A percentile compares a stretch with the other conserved stretches of the same genome.
phyloP scores from a whole-genome alignment of 345 rosid genomes.

The Mangifera indica region DNA sequence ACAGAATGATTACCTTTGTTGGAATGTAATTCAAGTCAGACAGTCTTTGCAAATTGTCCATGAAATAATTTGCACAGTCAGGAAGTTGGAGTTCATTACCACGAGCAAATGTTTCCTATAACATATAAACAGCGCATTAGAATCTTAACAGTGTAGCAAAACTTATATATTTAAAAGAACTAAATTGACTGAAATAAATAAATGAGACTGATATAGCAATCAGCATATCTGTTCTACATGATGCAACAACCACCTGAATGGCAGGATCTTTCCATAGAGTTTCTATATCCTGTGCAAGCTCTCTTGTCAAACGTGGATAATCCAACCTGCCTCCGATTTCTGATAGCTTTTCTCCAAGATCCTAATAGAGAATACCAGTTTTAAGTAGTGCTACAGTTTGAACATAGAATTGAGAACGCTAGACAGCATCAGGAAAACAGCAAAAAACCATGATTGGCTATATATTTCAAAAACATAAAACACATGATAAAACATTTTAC shows the following conservation, averaged over 20 bases:
- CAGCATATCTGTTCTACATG: conserved; percentile 7
- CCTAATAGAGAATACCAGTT: conserved; percentile 43
- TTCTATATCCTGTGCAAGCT: conserved; percentile 74
- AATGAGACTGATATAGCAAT: not conserved
- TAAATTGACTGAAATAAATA: not conserved
- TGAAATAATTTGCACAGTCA: conserved; percentile 83
- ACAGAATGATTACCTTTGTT: conserved; percentile 60
- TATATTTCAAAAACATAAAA: not conserved
- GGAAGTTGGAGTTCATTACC: conserved; percentile 94
- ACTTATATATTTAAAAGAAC: not conserved
- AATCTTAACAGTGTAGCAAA: not conserved
- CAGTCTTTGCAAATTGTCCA: conserved; percentile 87
- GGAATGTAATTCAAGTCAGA: conserved; percentile 80
- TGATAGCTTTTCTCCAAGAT: conserved; percentile 71
- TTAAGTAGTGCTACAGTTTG: conserved; percentile 9
- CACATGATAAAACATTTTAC: too few species aligned
- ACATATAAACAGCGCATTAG: conserved; percentile 18
- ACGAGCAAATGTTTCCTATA: conserved; percentile 81
- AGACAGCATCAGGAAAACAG: too few species aligned
- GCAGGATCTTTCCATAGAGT: conserved; percentile 91
- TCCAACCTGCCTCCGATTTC: conserved; percentile 79
- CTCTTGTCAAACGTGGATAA: conserved; percentile 70
- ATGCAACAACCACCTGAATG: conserved; percentile 61
- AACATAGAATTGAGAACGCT: conserved; percentile 2
- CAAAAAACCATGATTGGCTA: not conserved